Evolutionary conservation across 148 eudicot genomes (phyloP), one percentile per base, ranked within the genome.

Genomic region (Cornus suecica): DNA sequence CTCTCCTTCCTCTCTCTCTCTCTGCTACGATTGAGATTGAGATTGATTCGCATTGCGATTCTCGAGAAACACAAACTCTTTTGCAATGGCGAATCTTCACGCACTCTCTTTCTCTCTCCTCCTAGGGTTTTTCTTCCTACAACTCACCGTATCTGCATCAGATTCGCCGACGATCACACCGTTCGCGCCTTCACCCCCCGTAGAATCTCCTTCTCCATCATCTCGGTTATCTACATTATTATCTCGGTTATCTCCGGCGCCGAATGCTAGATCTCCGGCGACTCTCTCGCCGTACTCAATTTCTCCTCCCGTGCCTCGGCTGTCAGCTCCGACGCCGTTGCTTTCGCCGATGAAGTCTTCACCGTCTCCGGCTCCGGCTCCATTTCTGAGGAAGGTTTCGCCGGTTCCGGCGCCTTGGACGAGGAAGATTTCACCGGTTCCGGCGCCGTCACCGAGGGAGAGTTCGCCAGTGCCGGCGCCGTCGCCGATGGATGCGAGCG

Each of bases 41-140:
- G 15, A 29, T 41, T 41, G 26, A 24, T 72, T 32, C 2, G 28
- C 54, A 48, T 48, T 15, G 54, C 54, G 13, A 48, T 11, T 48
- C 54, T 37, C 42, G 42, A 37, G 42, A 3, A 37, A 37, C 6
- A n/a, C 52, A 25, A 66, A 66, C 0, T 2, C 16, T 54, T 41
- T 45, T 16, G 27, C 81, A 75, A 84, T 84, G 84, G 82, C 77
- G 66, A 68, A 20, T 3, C 20, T 27, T 42, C 29, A 56, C 22
- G 48, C 28, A 14, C 2, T 66, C 28, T 73, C 65, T 3, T 2
- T 71, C 29, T 23, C 80, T 66, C 30, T 78, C 20, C 78, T 84
- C 65, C 25, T 84, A 26, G 61, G 73, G 31, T 66, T 80, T 32
- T 30, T 83, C 70, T 58, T 70, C 0, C 32, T 63, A 1, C 54